Percentiles rank a stretch among this genome's conserved stretches.
These are phyloP conservation scores for Nicotiana undulata DNA, from an alignment of 257 asterid genomes.

Conservation along the genomic window DNA sequence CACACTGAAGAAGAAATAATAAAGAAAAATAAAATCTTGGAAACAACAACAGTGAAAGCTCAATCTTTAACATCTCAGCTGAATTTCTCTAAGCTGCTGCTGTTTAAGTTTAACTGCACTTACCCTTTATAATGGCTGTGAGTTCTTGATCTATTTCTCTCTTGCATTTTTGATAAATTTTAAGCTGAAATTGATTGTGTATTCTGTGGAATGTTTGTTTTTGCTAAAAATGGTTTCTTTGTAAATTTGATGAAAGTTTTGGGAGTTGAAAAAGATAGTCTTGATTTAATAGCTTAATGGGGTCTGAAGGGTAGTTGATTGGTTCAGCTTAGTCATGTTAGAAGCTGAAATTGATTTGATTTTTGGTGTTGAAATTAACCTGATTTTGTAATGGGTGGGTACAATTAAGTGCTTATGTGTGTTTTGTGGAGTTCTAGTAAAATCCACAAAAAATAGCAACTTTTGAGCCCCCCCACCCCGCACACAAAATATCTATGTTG, in stretches of 20 bases:
- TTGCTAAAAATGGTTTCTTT: background rate
- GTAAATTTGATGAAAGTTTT: background rate
- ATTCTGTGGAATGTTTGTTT: background rate
- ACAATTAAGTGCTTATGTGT: background rate
- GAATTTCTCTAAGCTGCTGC: background rate
- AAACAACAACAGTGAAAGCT: background rate
- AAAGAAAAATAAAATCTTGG: slow-evolving; percentile 4
- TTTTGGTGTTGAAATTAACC: background rate
- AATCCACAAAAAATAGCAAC: no score
- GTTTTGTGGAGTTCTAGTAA: background rate
- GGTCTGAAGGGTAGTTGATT: background rate
- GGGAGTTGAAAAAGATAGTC: background rate
- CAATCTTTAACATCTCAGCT: background rate
- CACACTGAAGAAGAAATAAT: background rate
- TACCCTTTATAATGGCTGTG: slow-evolving; percentile 29
- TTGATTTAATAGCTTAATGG: background rate
- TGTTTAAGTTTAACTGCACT: slow-evolving; percentile 4
- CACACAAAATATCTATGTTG: no score
- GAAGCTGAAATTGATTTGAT: background rate
- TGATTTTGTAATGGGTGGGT: background rate
- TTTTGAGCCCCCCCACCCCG: background rate
- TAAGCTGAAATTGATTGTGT: background rate
- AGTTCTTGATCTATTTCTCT: slow-evolving; percentile 16
- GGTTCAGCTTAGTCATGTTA: background rate
- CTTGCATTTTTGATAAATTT: background rate